Conservation (phyloP, 768 basidiomycete species). For the Russula sp. region DNA sequence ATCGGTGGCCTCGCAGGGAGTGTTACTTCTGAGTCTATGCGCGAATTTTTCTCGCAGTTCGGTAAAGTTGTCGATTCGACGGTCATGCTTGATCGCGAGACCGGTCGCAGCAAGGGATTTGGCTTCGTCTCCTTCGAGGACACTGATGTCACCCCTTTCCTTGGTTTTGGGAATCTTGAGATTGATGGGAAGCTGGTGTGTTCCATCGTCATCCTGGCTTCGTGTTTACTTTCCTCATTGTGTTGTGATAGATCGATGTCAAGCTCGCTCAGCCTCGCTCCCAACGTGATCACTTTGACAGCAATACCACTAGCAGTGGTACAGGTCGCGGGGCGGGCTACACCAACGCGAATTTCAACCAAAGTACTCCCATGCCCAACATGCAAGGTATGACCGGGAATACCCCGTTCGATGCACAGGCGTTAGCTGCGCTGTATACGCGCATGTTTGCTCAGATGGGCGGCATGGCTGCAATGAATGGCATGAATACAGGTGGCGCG, state of each 20-base stretch:
- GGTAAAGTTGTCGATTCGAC: conserved; percentile 95
- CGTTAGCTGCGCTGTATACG: conserved; percentile 86
- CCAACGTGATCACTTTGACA: conserved; percentile 48
- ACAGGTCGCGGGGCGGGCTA: conserved; percentile 18
- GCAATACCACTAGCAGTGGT: background rate
- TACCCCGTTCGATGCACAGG: conserved; percentile 82
- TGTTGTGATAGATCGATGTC: conserved; percentile 73
- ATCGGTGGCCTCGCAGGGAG: conserved; percentile 87
- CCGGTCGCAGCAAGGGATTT: conserved; percentile 89
- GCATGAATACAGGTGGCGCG: conserved; percentile 22
- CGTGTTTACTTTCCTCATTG: background rate
- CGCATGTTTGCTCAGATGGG: conserved; percentile 75
- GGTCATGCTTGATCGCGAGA: conserved; percentile 95
- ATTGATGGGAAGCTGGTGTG: conserved; percentile 90
- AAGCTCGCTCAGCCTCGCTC: conserved; percentile 89
- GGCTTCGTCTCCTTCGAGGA: conserved; percentile 95
- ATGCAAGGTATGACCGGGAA: conserved; percentile 17
- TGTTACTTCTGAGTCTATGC: conserved; percentile 88
- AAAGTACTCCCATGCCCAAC: conserved; percentile 24
- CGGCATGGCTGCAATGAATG: conserved; percentile 45
- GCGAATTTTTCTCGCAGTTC: conserved; percentile 85
- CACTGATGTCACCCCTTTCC: conserved; percentile 76
- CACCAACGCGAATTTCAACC: conserved; percentile 39
- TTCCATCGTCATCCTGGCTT: conserved; percentile 7
- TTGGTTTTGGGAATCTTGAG: conserved; percentile 76